Conservation (phyloP, 2,329 filamentous ascomycete species). For the Phoma sp. region DNA sequence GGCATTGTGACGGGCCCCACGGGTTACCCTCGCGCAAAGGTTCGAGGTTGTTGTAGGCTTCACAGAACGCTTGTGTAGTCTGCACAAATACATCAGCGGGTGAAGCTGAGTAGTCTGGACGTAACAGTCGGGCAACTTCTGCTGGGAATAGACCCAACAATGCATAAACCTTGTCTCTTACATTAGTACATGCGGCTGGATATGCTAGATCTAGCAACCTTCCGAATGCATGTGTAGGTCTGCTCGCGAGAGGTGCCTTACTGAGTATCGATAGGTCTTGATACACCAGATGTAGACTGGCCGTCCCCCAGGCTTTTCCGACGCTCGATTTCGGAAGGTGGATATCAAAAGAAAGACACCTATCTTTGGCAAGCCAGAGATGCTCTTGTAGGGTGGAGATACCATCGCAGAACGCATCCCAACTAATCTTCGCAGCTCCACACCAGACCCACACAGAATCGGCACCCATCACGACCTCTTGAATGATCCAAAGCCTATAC, state of each 20-base stretch:
- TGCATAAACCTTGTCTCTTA: constrained; percentile 10
- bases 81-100: neutral
- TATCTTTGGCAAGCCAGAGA: constrained; percentile 11
- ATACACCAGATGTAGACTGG: neutral
- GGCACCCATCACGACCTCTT: constrained; percentile 12
- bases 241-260: neutral
- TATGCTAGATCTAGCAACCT: constrained; percentile 8
- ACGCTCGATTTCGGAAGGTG: neutral
- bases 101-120: neutral
- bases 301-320: neutral
- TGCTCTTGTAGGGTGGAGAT: constrained; percentile 6
- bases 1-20: constrained; percentile 1
- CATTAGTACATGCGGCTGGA: neutral
- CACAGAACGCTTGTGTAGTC: neutral
- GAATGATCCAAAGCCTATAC: constrained; percentile 15
- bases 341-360: neutral
- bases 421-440: neutral
- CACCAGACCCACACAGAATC: neutral
- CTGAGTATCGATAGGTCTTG: neutral
- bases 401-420: constrained; percentile 6
- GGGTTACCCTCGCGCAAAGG: constrained; percentile 11
- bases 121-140: neutral
- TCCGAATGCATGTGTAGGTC: neutral
- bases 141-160: constrained; percentile 1
- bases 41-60: constrained; percentile 2